Evolutionary conservation across 352 stramenopile genomes (phyloP), one percentile per base, ranked within the genome.

Genomic region (Phytophthora hibernalis): DNA sequence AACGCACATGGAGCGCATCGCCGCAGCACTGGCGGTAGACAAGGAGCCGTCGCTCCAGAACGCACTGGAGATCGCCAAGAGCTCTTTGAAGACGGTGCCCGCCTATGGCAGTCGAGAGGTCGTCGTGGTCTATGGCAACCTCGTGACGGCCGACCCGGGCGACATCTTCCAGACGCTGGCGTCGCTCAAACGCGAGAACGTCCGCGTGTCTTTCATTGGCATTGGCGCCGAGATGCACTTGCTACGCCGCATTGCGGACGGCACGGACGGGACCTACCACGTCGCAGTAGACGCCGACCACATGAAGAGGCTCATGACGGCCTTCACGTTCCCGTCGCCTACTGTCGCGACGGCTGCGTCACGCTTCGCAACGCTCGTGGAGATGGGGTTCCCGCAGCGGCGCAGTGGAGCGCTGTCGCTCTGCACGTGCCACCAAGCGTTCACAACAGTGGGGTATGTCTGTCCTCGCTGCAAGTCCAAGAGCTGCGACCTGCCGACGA

Each of bases 101-200:
- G 81, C 85, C 21, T 96, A 96, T 49, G 87, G 87, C n/a, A 93
- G 83, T 47, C 84, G 86, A 16, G 87, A 97, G 81, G 84, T 99
- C 49, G 74, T 99, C 7, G 89, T 99, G 21, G 60, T 99, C 26
- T 98, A 97, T 58, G 95, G 92, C 33, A 98, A 93, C 62, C 79
- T 99, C 9, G 93, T 95, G 31, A 99, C 97, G 2, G 98, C 94
- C 43, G 97, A 99, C 77, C 97, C 97, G 5, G 96, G 96, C 35
- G 91, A 99, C 76, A 97, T 99, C 47, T 93, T 98, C 76, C 77
- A 92, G 53, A 97, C 91, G 16, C 85, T 99, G 16, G 85, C 95
- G 7, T 78, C 87, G 50, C 80, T 99, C 20, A 90, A 97, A 72
- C 68, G 84, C 21, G 88, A 97, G 42, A 91, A 95, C 33, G 91